Evolutionary conservation across 768 basidiomycete species (phyloP), one percentile per base, ranked within the genome.

Genomic region (Dentipellis fragilis): DNA sequence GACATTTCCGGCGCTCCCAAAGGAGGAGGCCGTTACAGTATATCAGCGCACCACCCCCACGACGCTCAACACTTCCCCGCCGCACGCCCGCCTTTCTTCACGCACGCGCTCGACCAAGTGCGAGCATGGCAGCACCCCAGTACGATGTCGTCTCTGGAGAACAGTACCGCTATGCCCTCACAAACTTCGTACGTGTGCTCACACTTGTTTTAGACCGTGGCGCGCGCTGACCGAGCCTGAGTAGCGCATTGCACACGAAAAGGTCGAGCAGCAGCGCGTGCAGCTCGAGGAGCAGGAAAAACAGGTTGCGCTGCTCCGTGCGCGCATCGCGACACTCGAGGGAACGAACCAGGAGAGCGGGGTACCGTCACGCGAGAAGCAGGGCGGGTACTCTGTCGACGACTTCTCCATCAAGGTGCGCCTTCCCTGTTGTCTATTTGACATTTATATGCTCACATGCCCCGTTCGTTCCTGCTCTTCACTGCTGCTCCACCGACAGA

Each of bases 331-430:
- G 8, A 67, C 83, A 7, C 75, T 92, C 49, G 89, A 93, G 68
- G 91, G 89, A 11, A 23, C 48, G 22, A 53, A 12, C 38, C 74
- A 79, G 12, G 66, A 74, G 36, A 73, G 76, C 29, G 39, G 10
- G 11, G 23, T 52, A 29, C 61, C 52, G 35, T 38, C 61, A 71
- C 40, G 71, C 69, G 53, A 72, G 67, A 56, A 51, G 52, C 39
- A 49, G 47, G 78, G 80, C 57, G 80, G 80, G 22, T 81, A 78
- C 63, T 84, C 87, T 0, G 76, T 91, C 48, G 90, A 91, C 64
- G 89, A 93, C 67, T 92, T 91, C 68, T 90, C 89, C 4, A 91
- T 93, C 72, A 87, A 83, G 75, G 89, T 86, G 53, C 14, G 79
- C 66, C n/a, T 5, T 54, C 51, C 46, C 34, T 17, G 29, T 6